Evolutionary conservation across 331 rosid species (phyloP), one percentile per base, ranked within the genome.

Genomic region (Pyracantha coccinea): DNA sequence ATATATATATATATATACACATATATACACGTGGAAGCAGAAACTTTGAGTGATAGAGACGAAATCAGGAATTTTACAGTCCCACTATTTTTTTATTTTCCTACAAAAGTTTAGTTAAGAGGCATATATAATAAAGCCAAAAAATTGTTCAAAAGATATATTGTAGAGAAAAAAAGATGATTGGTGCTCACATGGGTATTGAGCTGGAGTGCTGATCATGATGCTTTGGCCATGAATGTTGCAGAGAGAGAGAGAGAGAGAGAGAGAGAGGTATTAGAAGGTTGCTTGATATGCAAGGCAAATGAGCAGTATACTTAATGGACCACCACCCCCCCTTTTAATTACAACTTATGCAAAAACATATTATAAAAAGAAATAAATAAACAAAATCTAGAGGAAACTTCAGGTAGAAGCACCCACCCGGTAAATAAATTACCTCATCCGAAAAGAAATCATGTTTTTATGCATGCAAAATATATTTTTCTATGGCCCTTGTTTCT

Each of bases 251-350:
- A 35, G 41, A 33, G 35, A 32, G 35, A 32, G 35, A 32, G 8
- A 6, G 8, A 1, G 73, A 69, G 73, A 59, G 72, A 58, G 55
- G 63, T 75, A 66, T 69, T 59, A 24, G 62, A 19, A 63, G 83
- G 76, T 91, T 89, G 98, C 98, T 93, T 93, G 89, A 89, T 77
- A 77, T 71, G 88, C 90, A 93, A 93, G 97, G 92, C 86, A 91
- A 89, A 85, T 86, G 88, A 88, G 76, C 89, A 81, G 84, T 82
- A 82, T 86, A 88, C 86, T 89, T 74, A 85, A 93, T 89, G 97
- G 98, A 89, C 96, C 98, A 84, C 93, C 91, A 89, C 90, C 89
- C 76, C 83, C 85, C 80, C 84, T 83, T 83, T 76, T 92, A 87
- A 85, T 90, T 75, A 84, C 53, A 67, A 78, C 74, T 71, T 77